Evolutionary conservation across 306 rosid species (phyloP), one percentile per base, ranked within the genome.

Genomic region (Boehmeria nivea): DNA sequence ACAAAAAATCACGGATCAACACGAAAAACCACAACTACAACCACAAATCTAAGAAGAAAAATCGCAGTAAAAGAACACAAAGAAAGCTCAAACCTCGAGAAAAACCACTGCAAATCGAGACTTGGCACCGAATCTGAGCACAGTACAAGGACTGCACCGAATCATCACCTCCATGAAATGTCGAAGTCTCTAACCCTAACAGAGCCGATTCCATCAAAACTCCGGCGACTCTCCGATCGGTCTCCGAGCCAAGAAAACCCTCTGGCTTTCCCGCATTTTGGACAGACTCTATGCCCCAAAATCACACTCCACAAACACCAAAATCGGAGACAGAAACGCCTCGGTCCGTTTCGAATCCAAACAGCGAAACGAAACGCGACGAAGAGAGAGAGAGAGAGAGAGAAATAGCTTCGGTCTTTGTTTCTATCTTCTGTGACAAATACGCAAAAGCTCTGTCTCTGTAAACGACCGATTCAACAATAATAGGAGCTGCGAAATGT

Each of bases 181-280:
- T 34, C 25, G 43, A 73, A 61, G 60, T 59, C 69, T 67, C 75
- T 37, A 62, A 60, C 54, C 66, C 48, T 8, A 11, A 31, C 51
- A 54, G 60, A 51, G 47, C 56, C 67, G 71, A 76, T 76, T 79
- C 96, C 98, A 87, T 87, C 76, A 91, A 91, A 60, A 70, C 76
- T 69, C 76, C 95, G 68, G 73, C 60, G 79, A 70, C 33, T 68
- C 68, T 59, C 68, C 79, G 76, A 87, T 76, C 83, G 72, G 79
- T 48, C 61, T 63, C 14, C 42, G 46, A 74, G 61, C 76, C 76
- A 58, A 44, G 72, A 45, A 72, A 61, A 78, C 66, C 52, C 60
- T 71, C 77, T 48, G 67, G 61, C 75, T 40, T 38, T 19, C 31
- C 68, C 23, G 76, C 98, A 91, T 87, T 79, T 66, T 74, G 13